These are phyloP conservation scores for Geotrichum candidum DNA, from an alignment of 1,139 yeast genomes.

Conservation along the genomic window DNA sequence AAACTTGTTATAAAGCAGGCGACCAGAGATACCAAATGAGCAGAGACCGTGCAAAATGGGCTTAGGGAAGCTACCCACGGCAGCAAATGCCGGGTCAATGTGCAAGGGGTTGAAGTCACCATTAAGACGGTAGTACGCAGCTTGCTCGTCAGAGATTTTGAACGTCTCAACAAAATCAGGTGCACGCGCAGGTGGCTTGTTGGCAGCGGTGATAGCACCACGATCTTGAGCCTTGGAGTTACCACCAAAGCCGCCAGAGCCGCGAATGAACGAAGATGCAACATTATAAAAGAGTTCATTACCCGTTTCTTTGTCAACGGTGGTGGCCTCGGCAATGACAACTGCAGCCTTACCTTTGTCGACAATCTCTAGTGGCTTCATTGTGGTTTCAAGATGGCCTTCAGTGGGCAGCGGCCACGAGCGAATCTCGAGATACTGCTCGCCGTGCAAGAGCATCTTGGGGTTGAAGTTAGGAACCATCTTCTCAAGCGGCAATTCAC, in stretches of 20 bases:
- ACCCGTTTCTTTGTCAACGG: conserved; percentile 65
- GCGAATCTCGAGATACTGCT: conserved; percentile 77
- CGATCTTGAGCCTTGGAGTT: conserved; percentile 51
- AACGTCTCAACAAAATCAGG: conserved; percentile 66
- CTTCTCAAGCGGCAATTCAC: conserved; percentile 49
- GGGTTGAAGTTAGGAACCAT: conserved; percentile 81
- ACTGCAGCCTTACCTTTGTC: conserved; percentile 90
- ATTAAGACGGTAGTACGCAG: conserved; percentile 83
- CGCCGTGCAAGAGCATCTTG: conserved; percentile 82
- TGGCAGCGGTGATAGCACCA: conserved; percentile 56
- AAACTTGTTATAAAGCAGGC: conserved; percentile 68
- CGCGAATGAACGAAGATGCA: conserved; percentile 80
- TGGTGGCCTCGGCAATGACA: conserved; percentile 67
- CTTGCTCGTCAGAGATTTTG: conserved; percentile 67
- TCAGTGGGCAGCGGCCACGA: conserved; percentile 74
- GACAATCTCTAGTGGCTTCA: conserved; percentile 63
- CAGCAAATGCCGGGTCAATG: conserved; percentile 86
- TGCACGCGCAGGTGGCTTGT: conserved; percentile 54
- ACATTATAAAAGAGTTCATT: conserved; percentile 73
- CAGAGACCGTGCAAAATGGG: conserved; percentile 95
- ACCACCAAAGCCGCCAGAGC: conserved; percentile 53
- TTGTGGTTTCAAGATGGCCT: conserved; percentile 52
- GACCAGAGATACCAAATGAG: conserved; percentile 76
- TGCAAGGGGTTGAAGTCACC: conserved; percentile 96
- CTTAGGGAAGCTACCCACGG: conserved; percentile 75